Percentiles rank a stretch among this genome's conserved stretches.
Conservation (phyloP, 805 yeast species). For the Nakazawaea wickerhamii region DNA sequence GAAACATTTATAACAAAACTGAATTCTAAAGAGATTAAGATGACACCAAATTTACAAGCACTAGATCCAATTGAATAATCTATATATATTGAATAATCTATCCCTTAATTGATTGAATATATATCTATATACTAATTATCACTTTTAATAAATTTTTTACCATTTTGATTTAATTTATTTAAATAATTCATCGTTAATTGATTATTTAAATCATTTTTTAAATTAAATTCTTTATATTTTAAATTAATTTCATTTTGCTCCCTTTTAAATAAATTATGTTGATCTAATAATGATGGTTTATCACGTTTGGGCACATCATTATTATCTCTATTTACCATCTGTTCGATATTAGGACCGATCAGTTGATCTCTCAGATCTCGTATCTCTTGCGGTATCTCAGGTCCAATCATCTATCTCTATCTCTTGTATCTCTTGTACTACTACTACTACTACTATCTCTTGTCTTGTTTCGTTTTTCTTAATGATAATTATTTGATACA, state of each 20-base stretch:
- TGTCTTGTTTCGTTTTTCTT: not conserved
- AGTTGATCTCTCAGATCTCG: constrained; percentile 17
- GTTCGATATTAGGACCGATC: not conserved
- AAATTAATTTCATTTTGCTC: too few species aligned
- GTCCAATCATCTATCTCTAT: constrained; percentile 18
- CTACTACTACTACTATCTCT: too few species aligned
- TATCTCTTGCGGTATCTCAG: constrained; percentile 20
- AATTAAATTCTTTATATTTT: constrained; percentile 18
- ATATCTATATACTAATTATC: not conserved
- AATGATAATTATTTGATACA: not conserved
- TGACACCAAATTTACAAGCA: constrained; percentile 18
- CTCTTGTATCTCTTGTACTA: too few species aligned
- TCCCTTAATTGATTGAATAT: too few species aligned
- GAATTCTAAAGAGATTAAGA: constrained; percentile 16
- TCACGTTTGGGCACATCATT: not conserved
- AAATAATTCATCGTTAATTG: constrained; percentile 23
- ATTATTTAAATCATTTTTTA: constrained; percentile 20
- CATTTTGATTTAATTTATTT: constrained; percentile 14
- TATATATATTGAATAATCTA: not conserved
- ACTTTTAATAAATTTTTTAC: constrained; percentile 11
- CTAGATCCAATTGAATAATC: constrained; percentile 12
- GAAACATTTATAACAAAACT: constrained; percentile 26
- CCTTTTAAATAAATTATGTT: constrained; percentile 1
- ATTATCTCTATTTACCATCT: not conserved
- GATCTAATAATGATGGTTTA: constrained; percentile 1